Percentiles rank a stretch among this genome's conserved stretches.
phyloP scores from a whole-genome alignment of 2,329 filamentous ascomycete genomes.

The Fusarium verticillioides region DNA sequence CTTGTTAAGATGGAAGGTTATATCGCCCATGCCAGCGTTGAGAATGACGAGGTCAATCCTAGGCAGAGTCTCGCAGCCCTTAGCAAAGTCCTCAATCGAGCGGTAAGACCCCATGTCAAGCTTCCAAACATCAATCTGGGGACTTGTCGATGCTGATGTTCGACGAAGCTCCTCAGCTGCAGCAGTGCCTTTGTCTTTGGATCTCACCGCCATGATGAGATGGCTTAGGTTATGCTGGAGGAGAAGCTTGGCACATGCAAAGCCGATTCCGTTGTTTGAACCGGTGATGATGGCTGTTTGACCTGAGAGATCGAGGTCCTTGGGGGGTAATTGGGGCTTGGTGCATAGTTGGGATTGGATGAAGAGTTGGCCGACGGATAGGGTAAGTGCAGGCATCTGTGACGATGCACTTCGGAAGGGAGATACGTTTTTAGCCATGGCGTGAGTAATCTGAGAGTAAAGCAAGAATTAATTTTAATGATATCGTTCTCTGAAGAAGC shows the following conservation, averaged over 20 bases:
- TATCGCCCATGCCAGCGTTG: constrained; percentile 3
- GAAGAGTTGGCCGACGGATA: not conserved
- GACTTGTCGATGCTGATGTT: fast-evolving
- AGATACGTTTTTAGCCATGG: not conserved
- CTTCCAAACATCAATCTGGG: not conserved
- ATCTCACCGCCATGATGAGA: not conserved
- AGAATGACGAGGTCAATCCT: not conserved
- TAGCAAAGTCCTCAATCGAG: not conserved
- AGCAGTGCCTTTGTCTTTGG: not conserved
- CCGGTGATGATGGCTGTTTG: not conserved
- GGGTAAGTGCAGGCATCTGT: not conserved
- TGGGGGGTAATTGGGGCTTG: not conserved
- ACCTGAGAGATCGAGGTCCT: not conserved
- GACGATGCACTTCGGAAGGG: constrained; percentile 1
- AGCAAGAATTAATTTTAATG: fast-evolving
- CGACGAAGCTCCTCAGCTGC: not conserved
- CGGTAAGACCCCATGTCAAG: not conserved
- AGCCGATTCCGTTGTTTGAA: not conserved
- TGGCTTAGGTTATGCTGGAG: not conserved
- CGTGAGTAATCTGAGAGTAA: fast-evolving
- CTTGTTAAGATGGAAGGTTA: not conserved
- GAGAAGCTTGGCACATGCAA: not conserved
- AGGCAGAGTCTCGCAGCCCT: not conserved
- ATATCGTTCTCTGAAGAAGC: no score
- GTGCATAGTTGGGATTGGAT: not conserved